phyloP scores from a whole-genome alignment of 345 rosid genomes.

The Citropsis articulata region DNA sequence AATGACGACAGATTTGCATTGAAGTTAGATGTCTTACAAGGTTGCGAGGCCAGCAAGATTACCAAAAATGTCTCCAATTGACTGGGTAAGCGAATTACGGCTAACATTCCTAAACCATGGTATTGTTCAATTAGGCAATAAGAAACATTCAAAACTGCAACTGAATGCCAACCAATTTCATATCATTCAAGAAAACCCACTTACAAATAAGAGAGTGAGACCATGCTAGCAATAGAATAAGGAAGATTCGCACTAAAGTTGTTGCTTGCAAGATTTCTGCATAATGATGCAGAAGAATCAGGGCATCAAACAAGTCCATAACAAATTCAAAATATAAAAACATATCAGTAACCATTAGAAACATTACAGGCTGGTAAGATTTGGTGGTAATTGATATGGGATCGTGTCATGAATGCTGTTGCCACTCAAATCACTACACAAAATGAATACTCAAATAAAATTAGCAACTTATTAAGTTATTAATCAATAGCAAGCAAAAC shows the following conservation, averaged over 20 bases:
- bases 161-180: constrained; percentile 10
- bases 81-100: constrained; percentile 64
- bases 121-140: constrained; percentile 8
- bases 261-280: constrained; percentile 88
- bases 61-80: constrained; percentile 69
- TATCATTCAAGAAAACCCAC: constrained; percentile 35
- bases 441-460: constrained; percentile 10
- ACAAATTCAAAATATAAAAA: constrained; percentile 4
- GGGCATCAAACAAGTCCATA: constrained; percentile 11
- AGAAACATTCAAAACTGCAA: constrained; percentile 8
- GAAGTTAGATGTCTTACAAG: constrained; percentile 53
- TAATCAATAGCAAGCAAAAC: constrained; percentile 11
- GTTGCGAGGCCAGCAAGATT: constrained; percentile 51
- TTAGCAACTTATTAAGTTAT: constrained; percentile 17
- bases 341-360: constrained; percentile 12
- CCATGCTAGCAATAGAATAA: constrained; percentile 76
- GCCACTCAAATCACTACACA: constrained; percentile 76
- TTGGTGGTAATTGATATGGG: constrained; percentile 94
- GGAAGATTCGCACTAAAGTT: constrained; percentile 90
- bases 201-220: constrained; percentile 70
- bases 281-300: constrained; percentile 17
- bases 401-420: constrained; percentile 79
- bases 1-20: background rate
- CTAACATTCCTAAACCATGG: constrained; percentile 62
- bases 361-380: constrained; percentile 90